These are phyloP conservation scores for Tricholoma sp. DNA, from an alignment of 768 basidiomycete species.

Conservation along the genomic window DNA sequence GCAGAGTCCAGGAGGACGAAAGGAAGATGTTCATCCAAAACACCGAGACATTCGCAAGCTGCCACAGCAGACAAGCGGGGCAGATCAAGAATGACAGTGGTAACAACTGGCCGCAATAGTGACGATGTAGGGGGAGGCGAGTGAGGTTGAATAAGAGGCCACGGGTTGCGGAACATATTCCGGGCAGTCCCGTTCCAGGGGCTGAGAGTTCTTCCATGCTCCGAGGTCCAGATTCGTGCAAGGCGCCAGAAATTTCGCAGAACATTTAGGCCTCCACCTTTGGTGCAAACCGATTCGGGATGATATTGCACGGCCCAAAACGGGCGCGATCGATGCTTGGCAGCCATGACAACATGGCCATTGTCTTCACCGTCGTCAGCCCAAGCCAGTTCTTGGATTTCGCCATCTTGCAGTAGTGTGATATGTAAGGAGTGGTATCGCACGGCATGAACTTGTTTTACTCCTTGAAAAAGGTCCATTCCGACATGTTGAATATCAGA, in stretches of 20 bases:
- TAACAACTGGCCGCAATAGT: conserved; percentile 17
- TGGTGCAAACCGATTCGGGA: conserved; percentile 77
- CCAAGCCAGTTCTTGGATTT: conserved; percentile 69
- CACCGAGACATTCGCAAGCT: conserved; percentile 62
- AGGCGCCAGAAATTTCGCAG: conserved; percentile 72
- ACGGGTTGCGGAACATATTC: conserved; percentile 42
- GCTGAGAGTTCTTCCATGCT: conserved; percentile 29
- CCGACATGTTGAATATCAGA: conserved; percentile 57
- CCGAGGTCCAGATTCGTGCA: conserved; percentile 51
- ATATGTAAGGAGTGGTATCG: conserved; percentile 80
- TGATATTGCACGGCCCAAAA: conserved; percentile 92
- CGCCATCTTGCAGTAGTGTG: conserved; percentile 36
- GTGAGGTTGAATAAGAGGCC: conserved; percentile 45
- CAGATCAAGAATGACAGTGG: conserved; percentile 36
- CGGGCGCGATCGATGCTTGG: conserved; percentile 56
- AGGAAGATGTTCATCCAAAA: conserved; percentile 47
- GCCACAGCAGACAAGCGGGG: conserved; percentile 37
- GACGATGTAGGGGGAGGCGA: conserved; percentile 20
- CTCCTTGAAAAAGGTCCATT: conserved; percentile 54
- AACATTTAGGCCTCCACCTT: conserved; percentile 61
- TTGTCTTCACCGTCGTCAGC: conserved; percentile 62
- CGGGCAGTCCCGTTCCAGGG: conserved; percentile 38
- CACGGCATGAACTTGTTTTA: conserved; percentile 53
- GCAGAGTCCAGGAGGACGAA: conserved; percentile 77
- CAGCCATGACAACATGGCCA: conserved; percentile 70